Evolutionary conservation across 176 grass and related monocot species (phyloP).

Genomic region (Hyparrhenia diplandra): DNA sequence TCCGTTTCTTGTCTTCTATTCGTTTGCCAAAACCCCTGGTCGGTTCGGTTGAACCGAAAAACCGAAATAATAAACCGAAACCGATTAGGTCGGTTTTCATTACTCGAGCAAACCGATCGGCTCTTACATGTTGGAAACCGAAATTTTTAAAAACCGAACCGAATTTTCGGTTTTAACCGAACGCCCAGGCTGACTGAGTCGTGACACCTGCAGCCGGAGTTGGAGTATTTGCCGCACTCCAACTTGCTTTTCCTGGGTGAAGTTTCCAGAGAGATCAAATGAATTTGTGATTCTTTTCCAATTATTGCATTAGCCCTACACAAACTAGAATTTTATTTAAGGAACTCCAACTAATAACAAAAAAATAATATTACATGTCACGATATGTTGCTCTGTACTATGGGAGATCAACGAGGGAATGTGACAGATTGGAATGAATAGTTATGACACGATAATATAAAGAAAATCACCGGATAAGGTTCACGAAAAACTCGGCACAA

Average conservation of each 20-base stretch:
- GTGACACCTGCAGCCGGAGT: not conserved
- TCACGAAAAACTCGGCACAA: not conserved
- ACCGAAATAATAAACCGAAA: too few species aligned
- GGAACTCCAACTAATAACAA: too few species aligned
- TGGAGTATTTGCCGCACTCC: not conserved
- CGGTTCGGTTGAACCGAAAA: too few species aligned
- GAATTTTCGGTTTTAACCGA: too few species aligned
- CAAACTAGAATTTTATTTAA: too few species aligned
- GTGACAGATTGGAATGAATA: not conserved
- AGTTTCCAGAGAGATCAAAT: not conserved
- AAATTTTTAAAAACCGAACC: too few species aligned
- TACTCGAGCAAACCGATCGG: too few species aligned
- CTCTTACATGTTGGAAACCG: too few species aligned
- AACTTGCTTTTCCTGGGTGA: not conserved
- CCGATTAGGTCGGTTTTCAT: too few species aligned
- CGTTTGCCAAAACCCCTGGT: too few species aligned
- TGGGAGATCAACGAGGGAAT: not conserved
- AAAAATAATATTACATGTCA: too few species aligned
- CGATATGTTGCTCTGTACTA: not conserved
- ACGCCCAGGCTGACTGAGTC: constrained; percentile 13
- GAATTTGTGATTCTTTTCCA: not conserved
- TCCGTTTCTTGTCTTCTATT: too few species aligned
- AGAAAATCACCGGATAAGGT: not conserved
- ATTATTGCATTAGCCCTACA: not conserved
- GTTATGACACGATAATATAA: not conserved